Evolutionary conservation across 805 yeast species (phyloP).

Genomic region (Candida nitratophila): DNA sequence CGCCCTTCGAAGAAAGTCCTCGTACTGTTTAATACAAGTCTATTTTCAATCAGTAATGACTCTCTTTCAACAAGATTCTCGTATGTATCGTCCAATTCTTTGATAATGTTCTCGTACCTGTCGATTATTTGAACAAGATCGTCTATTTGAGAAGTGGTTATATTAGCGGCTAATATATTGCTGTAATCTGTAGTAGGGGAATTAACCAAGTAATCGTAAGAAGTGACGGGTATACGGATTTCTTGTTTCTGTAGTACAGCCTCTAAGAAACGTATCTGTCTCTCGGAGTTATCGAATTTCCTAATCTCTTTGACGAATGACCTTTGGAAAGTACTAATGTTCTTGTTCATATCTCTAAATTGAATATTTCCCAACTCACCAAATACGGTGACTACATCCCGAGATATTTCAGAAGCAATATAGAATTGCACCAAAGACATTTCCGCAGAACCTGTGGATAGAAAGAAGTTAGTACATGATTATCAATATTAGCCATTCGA

Average conservation of each 20-base stretch:
- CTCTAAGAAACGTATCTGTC: constrained; percentile 62
- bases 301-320: constrained; percentile 85
- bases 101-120: constrained; percentile 62
- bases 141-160: constrained; percentile 60
- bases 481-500: too few species aligned
- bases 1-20: constrained; percentile 27
- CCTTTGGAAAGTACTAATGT: constrained; percentile 81
- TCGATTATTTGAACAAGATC: constrained; percentile 54
- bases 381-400: constrained; percentile 77
- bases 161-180: constrained; percentile 7
- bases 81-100: constrained; percentile 62
- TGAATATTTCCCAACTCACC: constrained; percentile 86
- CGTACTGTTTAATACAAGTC: constrained; percentile 43
- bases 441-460: constrained; percentile 75
- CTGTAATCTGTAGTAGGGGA: constrained; percentile 10
- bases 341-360: constrained; percentile 79
- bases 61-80: constrained; percentile 54
- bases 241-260: constrained; percentile 43
- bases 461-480: neutral
- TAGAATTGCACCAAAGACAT: constrained; percentile 92
- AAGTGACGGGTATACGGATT: constrained; percentile 23
- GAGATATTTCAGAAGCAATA: constrained; percentile 81
- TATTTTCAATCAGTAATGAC: constrained; percentile 57
- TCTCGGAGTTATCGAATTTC: constrained; percentile 75
- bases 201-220: constrained; percentile 18